Evolutionary conservation across 2,329 filamentous ascomycete species (phyloP), one percentile per base, ranked within the genome.

Genomic region (Fusarium longipes): DNA sequence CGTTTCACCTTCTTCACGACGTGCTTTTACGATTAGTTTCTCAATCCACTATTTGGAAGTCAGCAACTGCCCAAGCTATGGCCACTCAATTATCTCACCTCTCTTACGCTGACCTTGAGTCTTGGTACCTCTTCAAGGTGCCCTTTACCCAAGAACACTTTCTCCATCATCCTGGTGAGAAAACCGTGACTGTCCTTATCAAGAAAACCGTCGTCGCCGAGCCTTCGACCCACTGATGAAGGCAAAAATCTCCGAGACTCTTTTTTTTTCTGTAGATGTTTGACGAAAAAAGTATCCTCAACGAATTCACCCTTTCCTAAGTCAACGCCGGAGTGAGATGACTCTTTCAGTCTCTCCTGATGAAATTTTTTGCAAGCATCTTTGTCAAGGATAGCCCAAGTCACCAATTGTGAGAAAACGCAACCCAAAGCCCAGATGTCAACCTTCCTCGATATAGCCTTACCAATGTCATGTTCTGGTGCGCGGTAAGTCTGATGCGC

Each of bases 371-470:
- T 4, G 0, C 52, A n/a, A 0, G n/a, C 44, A 11, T 8, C 10
- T 0, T 2, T 2, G 4, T 33, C 27, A 0, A 56, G 57, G 1
- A 63, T 55, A 2, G 39, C 18, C 60, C 57, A 63, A 0, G 60
- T 64, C 10, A 64, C 7, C 2, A 51, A 4, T 6, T 63, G 18
- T 1, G 40, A 36, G 9, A 63, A 63, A 4, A 64, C 18, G 1
- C 60, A 63, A 0, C 60, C 60, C 1, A 63, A 8, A 1, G 61
- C 61, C 61, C 61, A 64, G 1, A 51, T 15, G 5, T 64, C 61
- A 0, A 56, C 18, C 1, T 22, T 51, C 2, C 38, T 36, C 0
- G 51, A 64, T 2, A 63, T 45, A 1, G 2, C 3, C 3, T 27
- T 6, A 0, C 20, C 6, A 0, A 32, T 25, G 1, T 33, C 47